These are phyloP conservation scores for Pseudognaphalium luteoalbum DNA, from an alignment of 129 eudicot genomes.

Conservation along the genomic window DNA sequence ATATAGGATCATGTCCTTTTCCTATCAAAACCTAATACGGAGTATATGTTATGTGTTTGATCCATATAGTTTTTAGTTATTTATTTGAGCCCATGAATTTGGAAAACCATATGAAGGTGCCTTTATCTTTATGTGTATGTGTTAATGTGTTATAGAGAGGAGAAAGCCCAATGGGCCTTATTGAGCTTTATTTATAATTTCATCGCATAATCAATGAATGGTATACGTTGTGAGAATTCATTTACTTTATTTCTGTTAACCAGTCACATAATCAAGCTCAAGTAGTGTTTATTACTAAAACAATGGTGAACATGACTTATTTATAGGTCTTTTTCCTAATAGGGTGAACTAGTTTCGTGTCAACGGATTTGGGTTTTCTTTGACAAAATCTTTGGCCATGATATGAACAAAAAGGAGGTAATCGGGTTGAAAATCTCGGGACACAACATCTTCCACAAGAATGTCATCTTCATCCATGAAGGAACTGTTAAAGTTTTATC, in stretches of 20 bases:
- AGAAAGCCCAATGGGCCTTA: neutral
- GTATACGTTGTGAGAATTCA: neutral
- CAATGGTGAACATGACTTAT: neutral
- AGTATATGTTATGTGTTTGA: neutral
- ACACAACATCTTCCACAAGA: constrained; percentile 36
- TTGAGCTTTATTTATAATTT: too few species aligned
- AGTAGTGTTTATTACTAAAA: neutral
- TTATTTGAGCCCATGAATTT: neutral
- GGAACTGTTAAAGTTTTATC: constrained; percentile 52
- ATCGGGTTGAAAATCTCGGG: constrained; percentile 45
- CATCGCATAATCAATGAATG: too few species aligned
- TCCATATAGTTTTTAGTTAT: too few species aligned
- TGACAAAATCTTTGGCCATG: constrained; percentile 33
- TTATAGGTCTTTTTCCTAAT: neutral
- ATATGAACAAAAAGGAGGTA: constrained; percentile 30
- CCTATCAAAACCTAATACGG: neutral
- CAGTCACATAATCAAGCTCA: neutral
- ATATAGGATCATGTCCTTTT: neutral
- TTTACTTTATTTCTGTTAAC: neutral
- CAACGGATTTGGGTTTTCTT: constrained; percentile 8
- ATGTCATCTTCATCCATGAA: constrained; percentile 43
- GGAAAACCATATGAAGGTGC: neutral
- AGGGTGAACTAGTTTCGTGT: neutral
- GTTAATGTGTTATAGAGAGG: too few species aligned
- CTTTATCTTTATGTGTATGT: neutral